Evolutionary conservation across 352 stramenopile genomes (phyloP).

Genomic region (Globisporangium camurandrum): DNA sequence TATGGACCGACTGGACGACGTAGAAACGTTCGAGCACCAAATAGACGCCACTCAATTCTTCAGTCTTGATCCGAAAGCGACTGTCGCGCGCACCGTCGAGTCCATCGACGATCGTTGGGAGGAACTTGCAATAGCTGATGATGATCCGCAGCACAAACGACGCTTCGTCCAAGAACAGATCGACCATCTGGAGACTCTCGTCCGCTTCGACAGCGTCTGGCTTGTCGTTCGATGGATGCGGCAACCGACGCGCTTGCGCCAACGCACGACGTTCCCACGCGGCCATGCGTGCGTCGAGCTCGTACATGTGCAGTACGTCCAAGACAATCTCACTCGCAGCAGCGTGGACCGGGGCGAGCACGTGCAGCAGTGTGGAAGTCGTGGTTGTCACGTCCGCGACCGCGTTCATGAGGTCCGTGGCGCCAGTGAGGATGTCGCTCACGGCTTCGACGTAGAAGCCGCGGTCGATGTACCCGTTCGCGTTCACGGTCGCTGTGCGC

Average conservation of each 20-base stretch:
- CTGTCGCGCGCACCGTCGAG: constrained; percentile 26
- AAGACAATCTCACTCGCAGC: constrained; percentile 41
- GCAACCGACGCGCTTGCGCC: constrained; percentile 38
- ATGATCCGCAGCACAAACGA: constrained; percentile 69
- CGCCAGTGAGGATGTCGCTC: constrained; percentile 58
- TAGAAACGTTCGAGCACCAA: constrained; percentile 80
- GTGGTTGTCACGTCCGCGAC: constrained; percentile 55
- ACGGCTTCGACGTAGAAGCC: constrained; percentile 74
- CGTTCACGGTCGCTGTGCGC: constrained; percentile 49
- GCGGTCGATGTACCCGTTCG: constrained; percentile 80
- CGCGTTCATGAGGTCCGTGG: constrained; percentile 74
- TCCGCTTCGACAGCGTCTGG: constrained; percentile 50
- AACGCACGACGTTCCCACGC: constrained; percentile 74
- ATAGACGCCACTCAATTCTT: constrained; percentile 77
- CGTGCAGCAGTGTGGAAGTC: constrained; percentile 22
- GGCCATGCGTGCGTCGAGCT: constrained; percentile 54
- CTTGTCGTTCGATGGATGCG: constrained; percentile 15
- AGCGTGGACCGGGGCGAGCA: constrained; percentile 58
- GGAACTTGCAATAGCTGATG: constrained; percentile 56
- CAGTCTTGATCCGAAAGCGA: constrained; percentile 49
- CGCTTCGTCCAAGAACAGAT: constrained; percentile 76
- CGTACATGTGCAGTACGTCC: constrained; percentile 71
- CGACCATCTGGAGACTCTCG: constrained; percentile 84
- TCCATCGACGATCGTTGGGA: constrained; percentile 41
- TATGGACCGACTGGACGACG: constrained; percentile 79